Evolutionary conservation across 2,329 filamentous ascomycete species (phyloP), one percentile per base, ranked within the genome.

Genomic region (Pleomassaria siparia): DNA sequence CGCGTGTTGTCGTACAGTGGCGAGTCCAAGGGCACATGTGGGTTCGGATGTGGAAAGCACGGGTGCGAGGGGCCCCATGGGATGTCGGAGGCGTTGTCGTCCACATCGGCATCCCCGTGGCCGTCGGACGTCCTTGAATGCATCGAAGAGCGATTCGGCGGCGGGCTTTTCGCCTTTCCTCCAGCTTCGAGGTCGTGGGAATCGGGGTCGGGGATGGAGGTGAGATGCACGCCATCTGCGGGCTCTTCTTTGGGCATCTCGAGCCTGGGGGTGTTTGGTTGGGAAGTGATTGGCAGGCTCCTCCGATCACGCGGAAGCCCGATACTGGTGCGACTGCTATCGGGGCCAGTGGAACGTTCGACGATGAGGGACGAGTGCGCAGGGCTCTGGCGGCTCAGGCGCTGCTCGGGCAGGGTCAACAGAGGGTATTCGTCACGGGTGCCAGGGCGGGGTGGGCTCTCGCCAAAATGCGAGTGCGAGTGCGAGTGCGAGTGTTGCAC

Each of bases 1-100:
- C 92, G 86, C 2, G 94, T 99, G 6, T 79, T 84, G 37, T 79
- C 72, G 63, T 89, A 89, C 55, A 95, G 84, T 12, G 82, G 78
- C 7, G 89, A 95, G 47, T 85, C 78, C 10, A 88, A 67, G 0
- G 91, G 85, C 5, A 96, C 92, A 69, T 99, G 91, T 0, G 91
- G 88, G 64, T 97, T 97, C 30, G 90, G 76, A 65, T 97, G 94
- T 40, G 94, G 94, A 66, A 86, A 97, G 70, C 94, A 99, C 4
- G 94, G 92, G 68, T 99, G 94, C 32, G 87, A 84, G 12, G 91
- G 91, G 0, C 94, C 92, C 94, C 94, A 99, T 71, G 90, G 84
- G 43, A 90, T 84, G 53, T 88, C 87, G 12, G 67, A 71, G 0
- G 47, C 58, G 39, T 61, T 61, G 50, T 70, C 66, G 46, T 67